Evolutionary conservation across 768 basidiomycete genomes (phyloP).

Genomic region (Tulasnella sp.): DNA sequence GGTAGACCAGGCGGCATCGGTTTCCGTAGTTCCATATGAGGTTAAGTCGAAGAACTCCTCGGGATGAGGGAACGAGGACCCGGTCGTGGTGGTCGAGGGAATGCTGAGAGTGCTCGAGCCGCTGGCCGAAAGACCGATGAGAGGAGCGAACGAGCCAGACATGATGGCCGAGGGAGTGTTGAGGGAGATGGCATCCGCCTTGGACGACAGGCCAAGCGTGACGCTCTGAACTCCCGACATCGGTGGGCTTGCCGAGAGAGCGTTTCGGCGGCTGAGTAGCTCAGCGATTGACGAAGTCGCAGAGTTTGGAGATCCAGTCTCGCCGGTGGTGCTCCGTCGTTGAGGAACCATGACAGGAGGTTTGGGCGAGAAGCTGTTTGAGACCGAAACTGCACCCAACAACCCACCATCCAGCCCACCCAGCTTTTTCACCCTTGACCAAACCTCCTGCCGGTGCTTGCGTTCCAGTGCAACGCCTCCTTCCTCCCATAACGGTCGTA

Average conservation of each 20-base stretch:
- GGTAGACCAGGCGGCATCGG: not conserved
- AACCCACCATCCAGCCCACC: slow-evolving; percentile 8
- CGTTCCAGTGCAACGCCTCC: not conserved
- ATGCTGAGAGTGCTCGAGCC: not conserved
- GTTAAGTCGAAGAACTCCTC: not conserved
- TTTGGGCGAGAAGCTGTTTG: not conserved
- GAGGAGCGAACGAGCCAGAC: not conserved
- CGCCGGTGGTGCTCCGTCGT: not conserved
- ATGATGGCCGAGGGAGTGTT: not conserved
- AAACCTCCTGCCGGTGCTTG: not conserved
- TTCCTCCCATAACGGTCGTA: slow-evolving; percentile 8
- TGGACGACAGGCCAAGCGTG: not conserved
- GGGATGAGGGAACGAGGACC: not conserved
- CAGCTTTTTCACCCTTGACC: slow-evolving; percentile 16
- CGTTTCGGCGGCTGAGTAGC: not conserved
- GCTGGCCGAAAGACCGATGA: not conserved
- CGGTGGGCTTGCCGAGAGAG: not conserved
- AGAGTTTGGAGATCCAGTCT: not conserved
- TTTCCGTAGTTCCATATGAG: not conserved
- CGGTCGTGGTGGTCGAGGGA: not conserved
- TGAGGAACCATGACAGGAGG: not conserved
- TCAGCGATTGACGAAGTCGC: not conserved
- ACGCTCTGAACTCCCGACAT: not conserved
- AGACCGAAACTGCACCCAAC: slow-evolving; percentile 2
- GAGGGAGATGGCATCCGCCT: not conserved